Evolutionary conservation across 2,329 filamentous ascomycete genomes (phyloP).

Genomic region (Rasamsonia emersonii): DNA sequence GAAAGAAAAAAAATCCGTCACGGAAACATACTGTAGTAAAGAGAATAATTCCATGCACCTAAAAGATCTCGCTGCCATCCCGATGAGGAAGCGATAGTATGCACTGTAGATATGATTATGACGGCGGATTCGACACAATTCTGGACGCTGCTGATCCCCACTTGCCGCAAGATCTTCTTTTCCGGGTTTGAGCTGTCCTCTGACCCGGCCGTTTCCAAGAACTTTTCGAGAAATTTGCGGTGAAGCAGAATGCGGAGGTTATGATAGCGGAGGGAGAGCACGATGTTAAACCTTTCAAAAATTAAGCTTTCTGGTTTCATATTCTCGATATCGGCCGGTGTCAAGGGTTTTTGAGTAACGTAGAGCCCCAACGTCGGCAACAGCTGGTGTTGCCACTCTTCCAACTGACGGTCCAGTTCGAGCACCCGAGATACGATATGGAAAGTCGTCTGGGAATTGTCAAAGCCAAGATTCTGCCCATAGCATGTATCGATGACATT

Average conservation of each 20-base stretch:
- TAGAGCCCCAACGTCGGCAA: constrained; percentile 19
- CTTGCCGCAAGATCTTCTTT: constrained; percentile 19
- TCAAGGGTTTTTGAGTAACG: constrained; percentile 15
- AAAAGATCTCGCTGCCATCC: constrained; percentile 17
- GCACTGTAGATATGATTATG: constrained; percentile 19
- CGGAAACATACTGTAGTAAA: constrained; percentile 28
- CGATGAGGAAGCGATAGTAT: constrained; percentile 11
- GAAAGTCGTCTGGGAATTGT: constrained; percentile 13
- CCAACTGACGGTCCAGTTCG: constrained; percentile 31
- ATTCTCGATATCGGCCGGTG: constrained; percentile 6
- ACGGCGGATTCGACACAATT: constrained; percentile 25
- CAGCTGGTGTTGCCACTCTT: constrained; percentile 29
- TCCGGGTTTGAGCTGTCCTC: constrained; percentile 11
- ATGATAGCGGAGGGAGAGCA: constrained; percentile 36
- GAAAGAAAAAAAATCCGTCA: too few relatives aligned
- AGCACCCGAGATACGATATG: constrained; percentile 29
- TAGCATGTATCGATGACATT: constrained; percentile 35
- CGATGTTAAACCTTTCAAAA: constrained; percentile 30
- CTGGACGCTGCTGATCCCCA: constrained; percentile 24
- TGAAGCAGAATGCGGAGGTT: constrained; percentile 36
- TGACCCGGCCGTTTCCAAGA: constrained; percentile 20
- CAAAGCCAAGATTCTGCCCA: constrained; percentile 37
- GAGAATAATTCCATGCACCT: constrained; percentile 24
- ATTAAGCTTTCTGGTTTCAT: constrained; percentile 7
- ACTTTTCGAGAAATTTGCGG: constrained; percentile 32